Base-by-base conservation (phyloP, 2,329 filamentous ascomycete species). In the Botrytis pseudocinerea region DNA sequence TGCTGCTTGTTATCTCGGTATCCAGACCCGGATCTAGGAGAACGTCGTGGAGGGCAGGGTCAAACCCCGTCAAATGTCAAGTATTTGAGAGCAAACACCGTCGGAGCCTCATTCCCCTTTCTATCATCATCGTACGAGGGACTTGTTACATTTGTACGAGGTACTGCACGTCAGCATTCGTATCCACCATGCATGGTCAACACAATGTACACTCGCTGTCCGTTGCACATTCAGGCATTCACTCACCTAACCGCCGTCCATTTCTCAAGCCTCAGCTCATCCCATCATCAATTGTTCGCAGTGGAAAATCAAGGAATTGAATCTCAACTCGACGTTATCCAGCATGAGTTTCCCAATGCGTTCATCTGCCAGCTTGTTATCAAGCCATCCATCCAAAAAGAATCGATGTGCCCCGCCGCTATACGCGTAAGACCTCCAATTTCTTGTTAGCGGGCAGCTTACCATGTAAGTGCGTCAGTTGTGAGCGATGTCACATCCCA, bases 191-290 rank as follows among this genome's bases (percentile, higher is more conserved):
- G 28, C 44, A 38, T 35, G 44, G 7, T 32, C 44, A n/a, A 66
- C 35, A 54, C 51, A 54, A 28, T 28, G 51, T 54, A 66, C 42
- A 51, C 46, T 66, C 46, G 46, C 54, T 51, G n/a, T 38, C 46
- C 22, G 62, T 65, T n/a, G 57, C 20, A 40, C 62, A 40, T 48
- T 46, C 48, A 69, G 32, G 28, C 35, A 22, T 59, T 48, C 54
- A 69, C 54, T 35, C 38, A 40, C 44, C 70, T 51, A 35, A n/a
- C 35, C 38, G 1, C 35, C 38, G 1, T 63, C 35, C 18, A 35
- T 57, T 48, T 40, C n/a, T 71, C 70, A 71, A 51, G 28, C 44
- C n/a, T 71, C 70, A 71, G 70, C 70, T 65, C 70, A 68, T 66
- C n/a, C 32, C 38, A 48, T 48, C 44, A n/a, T 69, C n/a, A 71